Base-by-base conservation (phyloP, 1,284 basidiomycete genomes). In the Neonothopanus nambi region DNA sequence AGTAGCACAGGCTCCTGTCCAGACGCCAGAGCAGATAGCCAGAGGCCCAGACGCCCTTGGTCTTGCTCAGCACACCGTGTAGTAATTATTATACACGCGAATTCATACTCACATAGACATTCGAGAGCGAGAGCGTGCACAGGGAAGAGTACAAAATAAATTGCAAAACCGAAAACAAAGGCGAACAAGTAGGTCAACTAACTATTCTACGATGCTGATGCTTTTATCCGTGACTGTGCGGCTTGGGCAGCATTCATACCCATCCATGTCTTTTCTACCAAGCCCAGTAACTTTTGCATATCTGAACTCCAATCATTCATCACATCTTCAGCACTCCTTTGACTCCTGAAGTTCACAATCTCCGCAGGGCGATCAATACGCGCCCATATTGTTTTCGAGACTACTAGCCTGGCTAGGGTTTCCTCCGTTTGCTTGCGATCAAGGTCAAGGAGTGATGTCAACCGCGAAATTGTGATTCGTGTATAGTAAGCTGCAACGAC, bases 251-350 rank as follows among this genome's bases (percentile, higher is more conserved):
- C 89, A 59, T 92, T 92, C 79, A 92, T 87, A 18, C 87, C 88
- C 90, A 92, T 92, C 89, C 89, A 92, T 6, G 89, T 88, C 78
- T 92, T 92, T 71, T 92, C 90, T 5, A 89, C 87, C 12, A 91
- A 69, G 17, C 86, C 81, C 37, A 92, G 73, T 65, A 99, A 74
- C 71, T 91, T 94, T 66, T 90, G 88, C 82, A 99, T 93, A 66
- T 99, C 95, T 20, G 84, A 89, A 69, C 91, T 95, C 97, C 97
- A 99, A 57, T 89, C 89, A 65, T 99, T 99, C 81, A 99, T 87
- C 5, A 93, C 87, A 65, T 95, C 92, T 67, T 96, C 94, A 2
- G 90, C 83, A 57, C 80, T 87, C 66, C 78, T 79, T 70, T 85
- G 87, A 63, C 78, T 82, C 61, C 84, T 84, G 78, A 99, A 99